Base-by-base conservation (phyloP, 2,329 filamentous ascomycete genomes). In the Didymosphaeria variabile region DNA sequence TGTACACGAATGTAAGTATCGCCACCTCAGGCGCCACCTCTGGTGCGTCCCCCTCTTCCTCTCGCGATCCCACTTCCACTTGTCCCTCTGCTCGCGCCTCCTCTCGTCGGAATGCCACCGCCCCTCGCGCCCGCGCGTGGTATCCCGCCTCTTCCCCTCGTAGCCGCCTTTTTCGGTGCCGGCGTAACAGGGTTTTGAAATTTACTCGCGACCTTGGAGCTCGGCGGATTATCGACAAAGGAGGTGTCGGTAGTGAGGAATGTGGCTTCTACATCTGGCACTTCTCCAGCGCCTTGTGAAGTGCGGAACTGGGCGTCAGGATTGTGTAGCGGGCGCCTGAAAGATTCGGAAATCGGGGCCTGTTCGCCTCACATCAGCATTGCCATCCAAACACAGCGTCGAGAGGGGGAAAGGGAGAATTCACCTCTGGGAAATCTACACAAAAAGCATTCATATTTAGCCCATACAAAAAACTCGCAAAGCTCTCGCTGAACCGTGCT, bases 391-490 rank as follows among this genome's bases (percentile, higher is more conserved):
- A 2, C 26, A 29, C 12, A 17, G 36, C 36, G 13, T 3, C 15
- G 36, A 17, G 26, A 15, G 26, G 15, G 46, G 40, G 8, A 19
- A 5, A 13, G 23, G 17, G 15, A 36, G 3, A 15, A 58, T 76
- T 55, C 80, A 93, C 93, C 87, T 99, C 95, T 0, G 93, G 92
- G 67, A 97, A 99, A 78, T 99, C 95, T 34, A 98, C 94, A 77
- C 94, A 98, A 77, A 98, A 99, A 1, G 95, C 95, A 79, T 97
- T 98, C 94, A 99, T 97, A 75, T 98, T 98, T 76, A 99, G 79
- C 1, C 95, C 95, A 72, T 98, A 99, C 49, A 99, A 81, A 72
- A 99, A 98, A 69, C 91, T 93, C 1, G 93, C 93, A 79, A 99
- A 99, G 74, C 91, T 96, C 84, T 99, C 95, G 79, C 90, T 94